Evolutionary conservation across 345 rosid genomes (phyloP).

Genomic region (Hibiscus mutabilis): DNA sequence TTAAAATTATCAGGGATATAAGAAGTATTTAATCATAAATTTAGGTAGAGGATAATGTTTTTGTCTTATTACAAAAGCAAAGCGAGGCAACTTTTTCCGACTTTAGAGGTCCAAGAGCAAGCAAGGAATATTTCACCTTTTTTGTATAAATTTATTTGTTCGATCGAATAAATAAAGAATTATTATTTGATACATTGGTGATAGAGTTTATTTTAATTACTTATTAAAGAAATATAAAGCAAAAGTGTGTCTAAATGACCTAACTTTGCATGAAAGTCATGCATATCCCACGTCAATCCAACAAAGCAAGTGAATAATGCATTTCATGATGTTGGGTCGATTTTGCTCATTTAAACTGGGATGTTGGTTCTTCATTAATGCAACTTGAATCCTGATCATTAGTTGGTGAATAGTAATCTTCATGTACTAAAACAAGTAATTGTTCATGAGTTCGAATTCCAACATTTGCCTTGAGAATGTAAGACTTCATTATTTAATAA

Average conservation of each 20-base stretch:
- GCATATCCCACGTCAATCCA: conserved; percentile 24
- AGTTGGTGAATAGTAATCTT: too few relatives aligned
- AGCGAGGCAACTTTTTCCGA: conserved; percentile 31
- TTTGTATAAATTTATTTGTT: not conserved
- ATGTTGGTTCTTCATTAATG: too few relatives aligned
- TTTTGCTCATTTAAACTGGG: too few relatives aligned
- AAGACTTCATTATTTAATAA: too few relatives aligned
- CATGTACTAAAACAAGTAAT: too few relatives aligned
- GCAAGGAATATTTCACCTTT: conserved; percentile 51
- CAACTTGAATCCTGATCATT: too few relatives aligned
- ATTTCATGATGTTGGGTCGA: not conserved
- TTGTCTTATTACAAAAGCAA: conserved; percentile 43
- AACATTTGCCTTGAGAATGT: too few relatives aligned
- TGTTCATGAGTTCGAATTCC: too few relatives aligned
- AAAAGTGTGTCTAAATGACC: conserved; percentile 1
- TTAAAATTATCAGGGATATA: too few relatives aligned
- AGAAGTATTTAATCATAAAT: not conserved
- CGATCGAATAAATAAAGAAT: too few relatives aligned
- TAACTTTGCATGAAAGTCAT: conserved; percentile 35
- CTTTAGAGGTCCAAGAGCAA: conserved; percentile 32
- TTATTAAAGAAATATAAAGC: not conserved
- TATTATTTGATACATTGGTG: too few relatives aligned
- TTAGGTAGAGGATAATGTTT: conserved; percentile 20
- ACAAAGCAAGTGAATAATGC: not conserved
- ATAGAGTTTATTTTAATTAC: too few relatives aligned